Percentiles rank a stretch among this genome's conserved stretches.
These are phyloP conservation scores for Kwoniella shandongensis DNA, from an alignment of 768 basidiomycete species.

Conservation along the genomic window DNA sequence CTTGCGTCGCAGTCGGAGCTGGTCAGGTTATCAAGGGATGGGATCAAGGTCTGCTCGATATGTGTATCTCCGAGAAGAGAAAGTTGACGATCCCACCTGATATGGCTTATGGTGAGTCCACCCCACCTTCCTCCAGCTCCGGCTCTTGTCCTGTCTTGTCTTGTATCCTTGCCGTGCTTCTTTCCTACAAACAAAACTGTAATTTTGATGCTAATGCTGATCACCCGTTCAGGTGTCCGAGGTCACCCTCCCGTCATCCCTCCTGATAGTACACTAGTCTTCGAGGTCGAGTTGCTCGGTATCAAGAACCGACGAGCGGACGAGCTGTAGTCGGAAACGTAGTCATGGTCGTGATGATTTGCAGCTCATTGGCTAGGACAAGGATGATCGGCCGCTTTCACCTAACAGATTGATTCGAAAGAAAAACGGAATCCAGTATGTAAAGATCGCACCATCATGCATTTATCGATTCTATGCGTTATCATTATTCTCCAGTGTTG, in stretches of 20 bases:
- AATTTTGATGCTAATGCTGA: too few relatives aligned
- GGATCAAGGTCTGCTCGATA: constrained; percentile 58
- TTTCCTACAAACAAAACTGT: too few relatives aligned
- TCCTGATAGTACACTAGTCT: constrained; percentile 73
- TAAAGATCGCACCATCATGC: too few relatives aligned
- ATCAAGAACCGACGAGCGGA: constrained; percentile 57
- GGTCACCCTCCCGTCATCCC: constrained; percentile 79
- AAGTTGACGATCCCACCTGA: constrained; percentile 78
- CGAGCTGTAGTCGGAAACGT: constrained; percentile 29
- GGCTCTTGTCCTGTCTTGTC: neutral
- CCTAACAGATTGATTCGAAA: too few relatives aligned
- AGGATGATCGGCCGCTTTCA: too few relatives aligned
- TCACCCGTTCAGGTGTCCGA: constrained; percentile 52
- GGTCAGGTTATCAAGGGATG: constrained; percentile 55
- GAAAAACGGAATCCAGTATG: too few relatives aligned
- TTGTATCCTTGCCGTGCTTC: too few relatives aligned
- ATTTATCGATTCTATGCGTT: too few relatives aligned
- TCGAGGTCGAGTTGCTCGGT: constrained; percentile 78
- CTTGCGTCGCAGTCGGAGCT: constrained; percentile 41
- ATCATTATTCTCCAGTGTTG: too few relatives aligned
- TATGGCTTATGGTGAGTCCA: constrained; percentile 74
- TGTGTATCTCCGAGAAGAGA: constrained; percentile 86
- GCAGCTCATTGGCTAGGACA: too few relatives aligned
- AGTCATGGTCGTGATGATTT: too few relatives aligned
- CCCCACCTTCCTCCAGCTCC: too few relatives aligned